Conservation (phyloP, 2,329 filamentous ascomycete genomes). For the Exophiala xenobiotica region DNA sequence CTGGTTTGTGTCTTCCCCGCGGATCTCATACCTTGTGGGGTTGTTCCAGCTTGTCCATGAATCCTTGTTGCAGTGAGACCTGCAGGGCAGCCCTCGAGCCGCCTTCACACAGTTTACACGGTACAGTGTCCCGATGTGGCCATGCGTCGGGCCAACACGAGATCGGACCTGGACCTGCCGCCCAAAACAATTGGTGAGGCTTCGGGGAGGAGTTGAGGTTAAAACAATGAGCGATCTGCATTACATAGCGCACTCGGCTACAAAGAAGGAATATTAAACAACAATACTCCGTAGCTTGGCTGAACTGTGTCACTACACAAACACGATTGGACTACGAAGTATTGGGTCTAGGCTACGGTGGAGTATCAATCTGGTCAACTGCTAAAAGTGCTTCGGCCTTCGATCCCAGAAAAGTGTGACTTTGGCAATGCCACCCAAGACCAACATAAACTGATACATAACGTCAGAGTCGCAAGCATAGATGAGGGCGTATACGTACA, state of each 20-base stretch:
- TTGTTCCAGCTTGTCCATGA: background rate
- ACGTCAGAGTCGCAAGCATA: no score
- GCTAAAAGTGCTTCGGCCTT: no score
- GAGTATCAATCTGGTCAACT: no score
- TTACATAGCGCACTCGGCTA: background rate
- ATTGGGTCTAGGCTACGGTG: no score
- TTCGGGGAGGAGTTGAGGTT: background rate
- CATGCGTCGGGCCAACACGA: background rate
- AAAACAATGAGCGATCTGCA: background rate
- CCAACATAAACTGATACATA: no score
- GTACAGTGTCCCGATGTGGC: background rate
- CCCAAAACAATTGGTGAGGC: background rate
- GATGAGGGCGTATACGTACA: no score
- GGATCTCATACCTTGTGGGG: background rate
- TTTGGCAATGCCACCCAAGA: no score
- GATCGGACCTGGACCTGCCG: background rate
- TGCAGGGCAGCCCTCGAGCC: background rate
- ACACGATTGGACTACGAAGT: background rate
- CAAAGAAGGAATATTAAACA: background rate
- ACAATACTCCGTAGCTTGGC: background rate
- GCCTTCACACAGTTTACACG: background rate
- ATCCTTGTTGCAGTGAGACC: background rate
- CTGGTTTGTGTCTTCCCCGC: background rate
- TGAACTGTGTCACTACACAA: background rate
- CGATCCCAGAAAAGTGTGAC: no score